Base-by-base conservation (phyloP, 345 rosid genomes). In the Pistacia atlantica region DNA sequence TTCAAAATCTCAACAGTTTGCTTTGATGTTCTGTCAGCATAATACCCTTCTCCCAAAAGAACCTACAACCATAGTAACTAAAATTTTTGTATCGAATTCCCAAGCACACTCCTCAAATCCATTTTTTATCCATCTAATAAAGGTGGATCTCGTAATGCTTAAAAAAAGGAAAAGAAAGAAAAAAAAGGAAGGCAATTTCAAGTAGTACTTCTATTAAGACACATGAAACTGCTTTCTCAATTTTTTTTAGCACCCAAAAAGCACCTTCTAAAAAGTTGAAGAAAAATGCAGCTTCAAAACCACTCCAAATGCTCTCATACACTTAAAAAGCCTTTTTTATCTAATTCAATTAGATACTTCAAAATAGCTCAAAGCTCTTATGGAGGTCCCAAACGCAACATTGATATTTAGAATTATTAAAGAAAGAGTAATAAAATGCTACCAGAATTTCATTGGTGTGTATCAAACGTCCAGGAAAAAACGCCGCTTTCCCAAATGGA, bases 401-500 rank as follows among this genome's bases (percentile, higher is more conserved):
- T 25, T 3, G 8, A 71, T 9, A 11, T 54, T 18, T 42, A 13
- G 35, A 77, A 28, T 11, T 13, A 25, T 62, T 37, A 55, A 35
- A 46, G 2, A 56, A 11, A 3, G 8, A 71, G 54, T 13, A n/a
- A 51, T 4, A 45, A 17, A 7, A 60, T 25, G 20, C 72, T 88
- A 95, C 98, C 92, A 89, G 66, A 76, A 85, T 86, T 87, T 95
- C 99, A 75, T 95, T 95, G 35, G 98, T 93, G 81, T 95, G 99
- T 12, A 92, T 73, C 79, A 95, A 81, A 68, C 90, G 91, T 57
- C 98, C 96, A 37, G 99, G 98, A 70, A 95, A 90, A 77, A 93
- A 92, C 8, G 97, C 97, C 35, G 85, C 84, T 86, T 92, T 92
- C 46, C 98, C 96, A 28, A 92, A 93, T 0, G 96, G 99, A 79